Conservation (phyloP, 2,329 filamentous ascomycete species). For the Phialophora macrospora region DNA sequence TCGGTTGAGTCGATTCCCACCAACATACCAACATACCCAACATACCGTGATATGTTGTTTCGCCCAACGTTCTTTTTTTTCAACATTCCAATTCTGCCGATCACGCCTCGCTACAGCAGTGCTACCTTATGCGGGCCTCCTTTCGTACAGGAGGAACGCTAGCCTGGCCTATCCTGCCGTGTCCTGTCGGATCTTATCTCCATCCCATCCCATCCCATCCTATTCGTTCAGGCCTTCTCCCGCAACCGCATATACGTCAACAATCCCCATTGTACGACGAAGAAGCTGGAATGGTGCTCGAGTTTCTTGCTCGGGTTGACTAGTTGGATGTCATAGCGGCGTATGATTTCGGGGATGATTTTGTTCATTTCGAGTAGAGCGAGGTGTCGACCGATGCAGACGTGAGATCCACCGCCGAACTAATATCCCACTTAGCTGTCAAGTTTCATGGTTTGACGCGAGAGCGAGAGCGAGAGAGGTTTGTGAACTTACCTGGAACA, state of each 20-base stretch:
- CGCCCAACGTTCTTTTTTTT: too few species aligned
- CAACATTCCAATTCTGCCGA: too few species aligned
- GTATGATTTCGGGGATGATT: constrained; percentile 59
- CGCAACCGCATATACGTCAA: constrained; percentile 56
- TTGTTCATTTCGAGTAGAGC: constrained; percentile 65
- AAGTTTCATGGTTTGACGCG: constrained; percentile 2
- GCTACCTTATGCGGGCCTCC: too few species aligned
- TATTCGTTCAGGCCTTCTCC: constrained; percentile 31
- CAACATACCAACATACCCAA: too few species aligned
- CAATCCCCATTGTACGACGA: constrained; percentile 63
- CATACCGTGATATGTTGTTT: too few species aligned
- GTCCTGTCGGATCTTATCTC: too few species aligned
- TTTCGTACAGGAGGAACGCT: too few species aligned
- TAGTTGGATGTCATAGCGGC: constrained; percentile 61
- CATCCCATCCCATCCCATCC: neutral
- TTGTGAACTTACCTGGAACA: constrained; percentile 56
- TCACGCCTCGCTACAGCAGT: too few species aligned
- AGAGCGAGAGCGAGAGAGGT: too few species aligned
- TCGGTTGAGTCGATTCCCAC: too few species aligned
- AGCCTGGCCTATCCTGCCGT: too few species aligned
- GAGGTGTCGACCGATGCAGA: constrained; percentile 62
- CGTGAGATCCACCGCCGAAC: constrained; percentile 60
- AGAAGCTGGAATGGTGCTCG: constrained; percentile 62
- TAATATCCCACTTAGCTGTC: neutral
- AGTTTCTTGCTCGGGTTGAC: constrained; percentile 57